Percentiles rank a stretch among this genome's conserved stretches.
Evolutionary conservation across 306 rosid species (phyloP).

Genomic region (Cercis canadensis): DNA sequence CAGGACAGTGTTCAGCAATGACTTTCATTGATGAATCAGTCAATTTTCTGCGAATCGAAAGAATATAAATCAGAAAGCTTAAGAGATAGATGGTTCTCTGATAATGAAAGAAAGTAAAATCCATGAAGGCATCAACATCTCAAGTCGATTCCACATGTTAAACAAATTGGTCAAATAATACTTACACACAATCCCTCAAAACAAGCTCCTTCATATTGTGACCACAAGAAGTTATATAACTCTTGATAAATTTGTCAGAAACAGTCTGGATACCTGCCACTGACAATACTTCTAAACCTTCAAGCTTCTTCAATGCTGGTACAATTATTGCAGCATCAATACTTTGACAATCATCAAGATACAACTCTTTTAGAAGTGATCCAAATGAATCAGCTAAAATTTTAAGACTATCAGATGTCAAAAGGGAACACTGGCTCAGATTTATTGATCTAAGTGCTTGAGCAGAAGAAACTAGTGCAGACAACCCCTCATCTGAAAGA

Average conservation of each 20-base stretch:
- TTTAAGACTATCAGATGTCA: conserved; percentile 57
- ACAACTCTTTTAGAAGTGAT: conserved; percentile 67
- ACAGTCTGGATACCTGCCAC: conserved; percentile 67
- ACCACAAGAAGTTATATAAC: conserved; percentile 54
- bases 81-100: conserved; percentile 8
- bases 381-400: conserved; percentile 69
- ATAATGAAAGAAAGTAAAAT: conserved; percentile 14
- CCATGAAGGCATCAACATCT: conserved; percentile 4
- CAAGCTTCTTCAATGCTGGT: conserved; percentile 61
- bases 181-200: conserved; percentile 78
- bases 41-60: conserved; percentile 65
- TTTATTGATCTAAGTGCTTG: conserved; percentile 75
- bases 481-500: conserved; percentile 70
- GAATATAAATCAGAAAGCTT: conserved; percentile 26
- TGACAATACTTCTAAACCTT: conserved; percentile 71
- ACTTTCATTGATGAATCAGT: conserved; percentile 70
- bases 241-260: conserved; percentile 56
- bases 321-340: conserved; percentile 50
- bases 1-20: conserved; percentile 68
- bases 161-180: conserved; percentile 23
- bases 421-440: conserved; percentile 88
- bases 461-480: conserved; percentile 63
- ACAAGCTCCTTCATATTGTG: conserved; percentile 75
- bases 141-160: conserved; percentile 28
- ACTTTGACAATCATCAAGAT: conserved; percentile 71